Evolutionary conservation across 2,329 filamentous ascomycete genomes (phyloP), one percentile per base, ranked within the genome.

Genomic region (Onygena corvina): DNA sequence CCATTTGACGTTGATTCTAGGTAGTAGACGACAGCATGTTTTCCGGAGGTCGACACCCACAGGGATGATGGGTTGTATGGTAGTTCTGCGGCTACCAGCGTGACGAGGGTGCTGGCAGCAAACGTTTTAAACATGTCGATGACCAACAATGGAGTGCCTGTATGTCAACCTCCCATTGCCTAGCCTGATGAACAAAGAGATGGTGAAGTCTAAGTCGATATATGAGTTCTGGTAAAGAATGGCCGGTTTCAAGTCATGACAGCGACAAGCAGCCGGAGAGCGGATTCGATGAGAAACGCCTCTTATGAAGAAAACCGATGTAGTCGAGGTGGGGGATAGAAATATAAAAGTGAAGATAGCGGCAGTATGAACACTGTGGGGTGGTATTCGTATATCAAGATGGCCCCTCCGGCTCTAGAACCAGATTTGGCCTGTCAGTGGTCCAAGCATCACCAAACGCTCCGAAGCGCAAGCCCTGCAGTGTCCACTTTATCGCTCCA

Each of bases 61-160:
- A 57, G 44, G 36, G 53, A 53, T 18, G 55, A 55, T 23, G 55
- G 55, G 31, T 53, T 56, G 29, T 57, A 57, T 5, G 55, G 53
- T 25, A 53, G 29, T 16, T 31, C 18, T 3, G 27, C 44, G 14
- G 42, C 31, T n/a, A 50, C 40, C 25, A 55, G 23, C 27, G 21
- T 40, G 5, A 53, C 16, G 14, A 51, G 40, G 29, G 20, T 27
- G 16, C 47, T 44, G 16, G 49, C 25, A 9, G 29, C 20, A 33
- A 47, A 38, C 8, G 38, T 30, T 36, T 49, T 54, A 21, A 49
- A 18, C 52, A 56, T 56, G 23, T 35, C 49, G 40, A 30, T 38
- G 2, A 21, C 25, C 36, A 40, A 40, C 36, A 40, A 40, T 40
- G 20, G 7, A 40, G 25, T 21, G 9, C 25, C 18, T 18, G n/a